These are phyloP conservation scores for Triglochin maritima DNA, from an alignment of 106 monocot species.

Conservation along the genomic window DNA sequence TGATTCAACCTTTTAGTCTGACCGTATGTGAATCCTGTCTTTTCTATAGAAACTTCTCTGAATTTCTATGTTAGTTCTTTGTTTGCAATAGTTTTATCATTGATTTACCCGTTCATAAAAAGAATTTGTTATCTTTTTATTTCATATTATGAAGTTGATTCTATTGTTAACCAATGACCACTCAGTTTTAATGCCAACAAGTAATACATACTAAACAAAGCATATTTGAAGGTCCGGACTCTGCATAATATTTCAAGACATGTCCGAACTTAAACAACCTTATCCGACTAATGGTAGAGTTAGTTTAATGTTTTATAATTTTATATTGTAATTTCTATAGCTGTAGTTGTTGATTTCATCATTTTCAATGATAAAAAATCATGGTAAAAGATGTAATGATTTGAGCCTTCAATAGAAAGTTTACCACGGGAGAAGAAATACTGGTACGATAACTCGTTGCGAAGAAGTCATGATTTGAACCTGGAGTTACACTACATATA, in stretches of 20 bases:
- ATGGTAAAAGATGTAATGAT: neutral
- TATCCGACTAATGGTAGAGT: neutral
- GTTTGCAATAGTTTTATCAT: no score
- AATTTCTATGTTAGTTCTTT: no score
- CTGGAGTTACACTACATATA: constrained; percentile 56
- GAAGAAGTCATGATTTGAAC: constrained; percentile 83
- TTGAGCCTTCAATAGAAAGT: neutral
- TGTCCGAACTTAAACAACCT: no score
- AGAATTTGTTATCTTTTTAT: no score
- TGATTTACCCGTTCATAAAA: no score
- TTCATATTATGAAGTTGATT: no score
- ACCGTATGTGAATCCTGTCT: no score
- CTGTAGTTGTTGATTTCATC: no score
- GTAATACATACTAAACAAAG: neutral
- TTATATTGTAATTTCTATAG: neutral
- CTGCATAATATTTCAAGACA: no score
- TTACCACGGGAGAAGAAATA: constrained; percentile 93
- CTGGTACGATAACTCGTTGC: constrained; percentile 60
- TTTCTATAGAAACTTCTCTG: no score
- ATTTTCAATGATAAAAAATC: neutral
- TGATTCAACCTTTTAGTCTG: no score
- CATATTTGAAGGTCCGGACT: neutral
- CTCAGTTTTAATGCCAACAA: neutral
- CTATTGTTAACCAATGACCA: no score
- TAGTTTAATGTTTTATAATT: neutral